phyloP scores from a whole-genome alignment of 2,329 filamentous ascomycete species.

The Chrysoporthe austroafricana region DNA sequence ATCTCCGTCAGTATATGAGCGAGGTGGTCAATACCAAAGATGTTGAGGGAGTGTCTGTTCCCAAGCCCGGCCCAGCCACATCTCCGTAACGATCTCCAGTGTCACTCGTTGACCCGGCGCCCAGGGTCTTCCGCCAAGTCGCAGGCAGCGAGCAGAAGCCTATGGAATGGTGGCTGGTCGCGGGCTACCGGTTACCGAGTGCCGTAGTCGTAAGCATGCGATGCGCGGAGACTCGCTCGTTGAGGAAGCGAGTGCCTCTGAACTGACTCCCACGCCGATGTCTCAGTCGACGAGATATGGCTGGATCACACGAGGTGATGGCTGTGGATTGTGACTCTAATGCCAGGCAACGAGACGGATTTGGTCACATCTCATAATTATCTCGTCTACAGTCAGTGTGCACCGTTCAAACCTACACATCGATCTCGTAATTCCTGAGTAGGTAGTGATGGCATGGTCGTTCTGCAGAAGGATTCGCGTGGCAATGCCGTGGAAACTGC shows the following conservation, averaged over 20 bases:
- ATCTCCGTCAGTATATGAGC: not conserved
- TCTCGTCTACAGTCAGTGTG: not conserved
- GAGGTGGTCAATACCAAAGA: slow-evolving; percentile 18
- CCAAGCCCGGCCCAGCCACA: slow-evolving; percentile 25
- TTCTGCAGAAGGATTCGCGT: not conserved
- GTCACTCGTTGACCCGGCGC: slow-evolving; percentile 18
- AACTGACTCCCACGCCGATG: not conserved
- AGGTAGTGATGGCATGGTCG: not conserved
- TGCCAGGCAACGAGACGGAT: not conserved
- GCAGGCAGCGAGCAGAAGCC: slow-evolving; percentile 23
- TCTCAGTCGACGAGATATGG: not conserved
- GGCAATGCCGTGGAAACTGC: not conserved
- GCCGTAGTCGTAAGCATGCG: slow-evolving; percentile 21
- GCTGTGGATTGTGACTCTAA: not conserved
- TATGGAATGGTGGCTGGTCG: slow-evolving; percentile 21
- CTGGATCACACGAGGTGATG: not conserved
- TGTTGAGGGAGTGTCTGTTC: slow-evolving; percentile 20
- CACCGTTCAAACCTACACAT: not conserved
- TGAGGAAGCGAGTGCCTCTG: slow-evolving; percentile 8
- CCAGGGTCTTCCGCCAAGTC: slow-evolving; percentile 26
- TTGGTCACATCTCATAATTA: not conserved
- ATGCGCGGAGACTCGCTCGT: slow-evolving; percentile 20
- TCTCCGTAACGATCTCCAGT: slow-evolving; percentile 23
- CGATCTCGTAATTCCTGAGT: not conserved
- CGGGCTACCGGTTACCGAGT: slow-evolving; percentile 17